Conservation (phyloP, 768 basidiomycete genomes). For the Phlebiopsis gigantea region DNA sequence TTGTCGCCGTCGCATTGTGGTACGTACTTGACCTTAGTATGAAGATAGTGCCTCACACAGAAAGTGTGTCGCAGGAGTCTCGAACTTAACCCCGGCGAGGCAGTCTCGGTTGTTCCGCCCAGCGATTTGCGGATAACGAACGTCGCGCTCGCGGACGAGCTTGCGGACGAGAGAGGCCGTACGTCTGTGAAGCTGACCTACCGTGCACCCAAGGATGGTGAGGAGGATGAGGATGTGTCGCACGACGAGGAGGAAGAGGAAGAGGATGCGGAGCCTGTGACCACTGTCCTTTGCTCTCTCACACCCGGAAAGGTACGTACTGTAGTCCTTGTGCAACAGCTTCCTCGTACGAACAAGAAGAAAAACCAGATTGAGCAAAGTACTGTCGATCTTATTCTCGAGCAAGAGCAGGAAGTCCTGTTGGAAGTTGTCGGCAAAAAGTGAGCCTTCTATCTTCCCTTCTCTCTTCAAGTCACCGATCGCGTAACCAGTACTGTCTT, state of each 20-base stretch:
- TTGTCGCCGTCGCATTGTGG: slow-evolving; percentile 64
- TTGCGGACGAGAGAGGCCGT: slow-evolving; percentile 54
- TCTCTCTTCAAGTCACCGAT: slow-evolving; percentile 73
- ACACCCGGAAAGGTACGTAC: slow-evolving; percentile 71
- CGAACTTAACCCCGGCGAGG: slow-evolving; percentile 51
- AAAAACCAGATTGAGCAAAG: slow-evolving; percentile 67
- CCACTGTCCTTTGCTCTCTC: slow-evolving; percentile 71
- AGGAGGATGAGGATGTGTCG: slow-evolving; percentile 43
- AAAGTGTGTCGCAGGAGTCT: slow-evolving; percentile 45
- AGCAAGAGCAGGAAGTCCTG: slow-evolving; percentile 57
- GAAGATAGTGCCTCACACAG: too few species aligned
- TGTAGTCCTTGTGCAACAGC: slow-evolving; percentile 8
- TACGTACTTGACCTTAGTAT: slow-evolving; percentile 26
- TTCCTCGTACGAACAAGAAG: background rate
- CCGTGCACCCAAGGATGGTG: slow-evolving; percentile 25
- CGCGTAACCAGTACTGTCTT: slow-evolving; percentile 8
- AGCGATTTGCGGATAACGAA: slow-evolving; percentile 79
- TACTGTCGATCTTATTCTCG: slow-evolving; percentile 63
- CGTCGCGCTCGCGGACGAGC: slow-evolving; percentile 69
- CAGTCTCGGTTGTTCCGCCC: slow-evolving; percentile 51
- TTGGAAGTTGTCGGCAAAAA: slow-evolving; percentile 81
- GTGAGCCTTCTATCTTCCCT: slow-evolving; percentile 38
- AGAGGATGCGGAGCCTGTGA: slow-evolving; percentile 28
- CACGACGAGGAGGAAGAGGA: slow-evolving; percentile 23
- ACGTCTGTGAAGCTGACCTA: slow-evolving; percentile 68